These are phyloP conservation scores for Nakazawaea ambrosiae DNA, from an alignment of 805 yeast species.

Conservation along the genomic window DNA sequence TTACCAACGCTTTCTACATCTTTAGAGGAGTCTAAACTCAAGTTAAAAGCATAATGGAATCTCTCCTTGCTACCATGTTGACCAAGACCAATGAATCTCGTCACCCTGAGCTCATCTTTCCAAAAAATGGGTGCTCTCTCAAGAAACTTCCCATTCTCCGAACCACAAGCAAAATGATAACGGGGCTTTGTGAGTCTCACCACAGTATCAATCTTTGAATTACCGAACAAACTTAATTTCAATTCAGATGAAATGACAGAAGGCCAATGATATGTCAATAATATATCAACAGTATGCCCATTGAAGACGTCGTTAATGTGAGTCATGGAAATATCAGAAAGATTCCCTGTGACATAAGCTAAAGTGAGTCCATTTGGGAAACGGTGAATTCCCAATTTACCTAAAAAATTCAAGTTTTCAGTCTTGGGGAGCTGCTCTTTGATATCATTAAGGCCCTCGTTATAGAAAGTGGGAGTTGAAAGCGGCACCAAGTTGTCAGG, in stretches of 20 bases:
- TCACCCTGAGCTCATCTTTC: conserved; percentile 34
- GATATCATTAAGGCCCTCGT: conserved; percentile 18
- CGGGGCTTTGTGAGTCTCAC: conserved; percentile 44
- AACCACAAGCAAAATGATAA: conserved; percentile 60
- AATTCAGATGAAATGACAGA: conserved; percentile 37
- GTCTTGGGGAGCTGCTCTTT: no score
- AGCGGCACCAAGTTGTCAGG: conserved; percentile 9
- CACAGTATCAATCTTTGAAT: conserved; percentile 37
- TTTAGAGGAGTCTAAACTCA: conserved; percentile 22
- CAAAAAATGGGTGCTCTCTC: conserved; percentile 57
- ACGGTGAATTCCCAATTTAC: conserved; percentile 29
- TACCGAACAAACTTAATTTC: conserved; percentile 36
- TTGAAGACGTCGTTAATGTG: conserved; percentile 11
- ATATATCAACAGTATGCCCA: conserved; percentile 38
- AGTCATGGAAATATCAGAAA: conserved; percentile 20
- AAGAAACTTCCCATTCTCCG: conserved; percentile 36
- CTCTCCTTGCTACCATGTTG: conserved; percentile 46
- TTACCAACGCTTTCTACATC: conserved; percentile 17
- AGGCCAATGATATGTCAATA: conserved; percentile 61
- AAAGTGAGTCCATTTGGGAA: conserved; percentile 38
- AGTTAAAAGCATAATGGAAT: conserved; percentile 74
- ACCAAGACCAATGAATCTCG: conserved; percentile 63
- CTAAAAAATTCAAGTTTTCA: conserved; percentile 25
- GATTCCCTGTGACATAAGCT: conserved; percentile 34
- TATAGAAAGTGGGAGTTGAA: conserved; percentile 15